phyloP scores from a whole-genome alignment of 805 yeast genomes.

The Saccharomycopsis fibuligera region DNA sequence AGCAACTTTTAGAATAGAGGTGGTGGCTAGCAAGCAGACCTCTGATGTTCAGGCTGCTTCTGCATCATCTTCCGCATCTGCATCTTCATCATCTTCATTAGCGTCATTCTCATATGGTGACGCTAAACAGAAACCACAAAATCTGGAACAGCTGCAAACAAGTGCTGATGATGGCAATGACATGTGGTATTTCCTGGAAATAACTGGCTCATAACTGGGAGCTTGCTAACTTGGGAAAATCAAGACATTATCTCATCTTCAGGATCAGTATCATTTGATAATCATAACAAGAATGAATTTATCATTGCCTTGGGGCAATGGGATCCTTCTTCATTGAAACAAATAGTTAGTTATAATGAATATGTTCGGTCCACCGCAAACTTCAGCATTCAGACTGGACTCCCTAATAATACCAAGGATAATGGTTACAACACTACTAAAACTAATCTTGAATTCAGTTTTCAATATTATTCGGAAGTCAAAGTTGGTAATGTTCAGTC shows the following conservation, averaged over 20 bases:
- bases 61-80: constrained; percentile 10
- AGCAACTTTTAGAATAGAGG: constrained; percentile 36
- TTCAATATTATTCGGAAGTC: not conserved
- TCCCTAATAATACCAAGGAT: not conserved
- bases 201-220: constrained; percentile 25
- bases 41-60: constrained; percentile 1
- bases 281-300: not conserved
- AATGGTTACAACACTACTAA: constrained; percentile 1
- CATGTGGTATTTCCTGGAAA: too few species aligned
- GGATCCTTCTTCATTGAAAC: constrained; percentile 7
- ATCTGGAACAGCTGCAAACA: too few species aligned
- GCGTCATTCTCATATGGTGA: too few species aligned
- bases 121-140: too few species aligned
- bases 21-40: constrained; percentile 44
- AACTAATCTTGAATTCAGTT: constrained; percentile 20
- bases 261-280: not conserved
- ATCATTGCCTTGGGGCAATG: constrained; percentile 8
- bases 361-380: not conserved
- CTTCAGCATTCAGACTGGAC: constrained; percentile 3
- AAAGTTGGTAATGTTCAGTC: not conserved
- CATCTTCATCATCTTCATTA: too few species aligned
- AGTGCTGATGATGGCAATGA: too few species aligned
- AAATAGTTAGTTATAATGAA: constrained; percentile 10
- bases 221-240: constrained; percentile 18
- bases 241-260: constrained; percentile 6